Conservation (phyloP, 768 basidiomycete genomes). For the Termitomyces sp. region DNA sequence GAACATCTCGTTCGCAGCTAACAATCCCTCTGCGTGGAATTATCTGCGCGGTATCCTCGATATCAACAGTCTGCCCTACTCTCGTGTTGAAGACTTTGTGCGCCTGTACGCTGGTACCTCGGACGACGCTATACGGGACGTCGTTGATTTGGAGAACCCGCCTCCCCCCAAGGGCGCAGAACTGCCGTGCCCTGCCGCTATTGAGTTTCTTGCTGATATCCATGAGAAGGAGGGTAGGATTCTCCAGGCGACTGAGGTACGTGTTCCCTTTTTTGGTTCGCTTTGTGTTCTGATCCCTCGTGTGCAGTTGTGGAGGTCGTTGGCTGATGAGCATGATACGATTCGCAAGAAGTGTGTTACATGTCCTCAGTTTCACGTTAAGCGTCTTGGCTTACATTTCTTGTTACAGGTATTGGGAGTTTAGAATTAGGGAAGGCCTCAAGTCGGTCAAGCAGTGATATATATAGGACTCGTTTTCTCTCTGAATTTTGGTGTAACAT, state of each 20-base stretch:
- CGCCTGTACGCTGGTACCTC: slow-evolving; percentile 47
- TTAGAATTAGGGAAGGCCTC: slow-evolving; percentile 52
- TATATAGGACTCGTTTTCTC: background rate
- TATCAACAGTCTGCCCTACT: slow-evolving; percentile 51
- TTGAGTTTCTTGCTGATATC: slow-evolving; percentile 83
- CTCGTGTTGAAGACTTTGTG: slow-evolving; percentile 52
- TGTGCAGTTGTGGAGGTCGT: slow-evolving; percentile 59
- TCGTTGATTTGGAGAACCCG: slow-evolving; percentile 74
- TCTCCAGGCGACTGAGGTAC: slow-evolving; percentile 44
- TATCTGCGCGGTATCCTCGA: slow-evolving; percentile 86
- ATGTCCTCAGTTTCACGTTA: background rate
- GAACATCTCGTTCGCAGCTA: slow-evolving; percentile 80
- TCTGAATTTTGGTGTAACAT: background rate
- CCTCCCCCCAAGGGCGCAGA: slow-evolving; percentile 58
- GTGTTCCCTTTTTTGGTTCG: background rate
- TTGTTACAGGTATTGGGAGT: slow-evolving; percentile 64
- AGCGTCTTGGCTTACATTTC: background rate
- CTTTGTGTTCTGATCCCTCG: background rate
- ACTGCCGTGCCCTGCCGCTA: slow-evolving; percentile 70
- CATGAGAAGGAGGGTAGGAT: slow-evolving; percentile 49
- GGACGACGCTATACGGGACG: slow-evolving; percentile 23
- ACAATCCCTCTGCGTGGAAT: slow-evolving; percentile 96
- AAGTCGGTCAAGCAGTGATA: slow-evolving; percentile 4
- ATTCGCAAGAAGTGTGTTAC: slow-evolving; percentile 64
- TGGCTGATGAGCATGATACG: slow-evolving; percentile 65